Evolutionary conservation across 148 eudicot species (phyloP).

Genomic region (Chenopodium album): DNA sequence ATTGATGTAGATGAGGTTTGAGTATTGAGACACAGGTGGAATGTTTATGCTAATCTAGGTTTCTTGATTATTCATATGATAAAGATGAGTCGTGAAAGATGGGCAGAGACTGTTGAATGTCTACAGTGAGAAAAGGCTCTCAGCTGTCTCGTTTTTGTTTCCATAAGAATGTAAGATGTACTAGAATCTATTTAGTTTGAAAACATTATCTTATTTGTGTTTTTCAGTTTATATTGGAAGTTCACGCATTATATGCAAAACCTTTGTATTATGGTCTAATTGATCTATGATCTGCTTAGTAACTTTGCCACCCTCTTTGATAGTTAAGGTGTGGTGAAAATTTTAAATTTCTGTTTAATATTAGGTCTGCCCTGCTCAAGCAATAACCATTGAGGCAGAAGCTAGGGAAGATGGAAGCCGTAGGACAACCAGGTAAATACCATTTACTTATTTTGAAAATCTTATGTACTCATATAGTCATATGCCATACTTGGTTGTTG

Average conservation of each 20-base stretch:
- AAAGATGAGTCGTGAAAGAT: background rate
- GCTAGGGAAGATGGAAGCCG: constrained; percentile 98
- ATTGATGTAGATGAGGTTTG: background rate
- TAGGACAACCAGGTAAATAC: constrained; percentile 72
- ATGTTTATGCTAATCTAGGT: background rate
- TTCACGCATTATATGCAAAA: background rate
- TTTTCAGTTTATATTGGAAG: background rate
- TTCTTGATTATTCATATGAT: background rate
- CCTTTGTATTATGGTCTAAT: background rate
- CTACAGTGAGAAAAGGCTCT: background rate
- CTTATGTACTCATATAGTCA: background rate
- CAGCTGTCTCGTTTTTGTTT: background rate
- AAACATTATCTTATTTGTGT: background rate
- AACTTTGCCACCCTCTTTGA: background rate
- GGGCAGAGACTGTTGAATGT: background rate
- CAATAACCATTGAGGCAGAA: constrained; percentile 96
- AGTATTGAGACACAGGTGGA: background rate
- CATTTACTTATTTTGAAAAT: background rate
- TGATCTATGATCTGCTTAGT: background rate
- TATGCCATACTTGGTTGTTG: background rate
- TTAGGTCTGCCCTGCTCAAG: constrained; percentile 96
- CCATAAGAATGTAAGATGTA: background rate
- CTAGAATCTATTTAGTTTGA: background rate
- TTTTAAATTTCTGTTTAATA: background rate
- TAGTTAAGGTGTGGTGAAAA: background rate